Evolutionary conservation across 1,284 basidiomycete species (phyloP), one percentile per base, ranked within the genome.

Genomic region (Cutaneotrichosporon dermatis): DNA sequence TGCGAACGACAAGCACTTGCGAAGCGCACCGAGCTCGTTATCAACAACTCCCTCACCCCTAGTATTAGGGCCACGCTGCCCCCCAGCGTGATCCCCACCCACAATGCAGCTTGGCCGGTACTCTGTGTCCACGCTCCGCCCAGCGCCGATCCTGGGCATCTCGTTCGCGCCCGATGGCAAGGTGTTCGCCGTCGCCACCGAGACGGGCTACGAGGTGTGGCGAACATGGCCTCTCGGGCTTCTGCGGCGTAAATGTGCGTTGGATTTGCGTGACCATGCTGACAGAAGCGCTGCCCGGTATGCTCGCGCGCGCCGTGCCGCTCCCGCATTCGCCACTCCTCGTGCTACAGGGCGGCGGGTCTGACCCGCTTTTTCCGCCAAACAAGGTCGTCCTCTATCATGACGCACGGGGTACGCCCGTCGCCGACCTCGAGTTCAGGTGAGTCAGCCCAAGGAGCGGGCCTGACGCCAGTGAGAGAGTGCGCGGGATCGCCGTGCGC

Each of bases 341-440:
- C 49, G 92, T 93, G 73, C 85, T 97, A 43, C 83, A 95, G 64
- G 93, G 93, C 51, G 93, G 93, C 51, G 92, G 92, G 36, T 82
- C 86, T 53, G 88, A 88, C 71, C 93, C 93, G n/a, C 82, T 90
- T 6, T 97, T 92, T 77, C 87, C 93, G 35, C 90, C 90, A 34
- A 97, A 97, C 80, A 97, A 96, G 80, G 89, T 93, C 50, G 83
- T 96, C 58, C 76, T 97, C 50, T 96, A 90, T 87, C 88, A 96
- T 76, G 90, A 92, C 76, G 82, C 82, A 2, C 79, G 83, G 2
- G 86, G 85, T 4, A 79, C 81, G 54, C 87, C 92, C 68, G 86
- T 93, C 42, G 90, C 89, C 35, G 90, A 95, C 76, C 83, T 97
- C 56, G 92, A 96, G 79, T 96, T 97, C 72, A 67, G 72, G 76